Evolutionary conservation across 2,329 filamentous ascomycete species (phyloP).

Genomic region (Fusarium cicatricum): DNA sequence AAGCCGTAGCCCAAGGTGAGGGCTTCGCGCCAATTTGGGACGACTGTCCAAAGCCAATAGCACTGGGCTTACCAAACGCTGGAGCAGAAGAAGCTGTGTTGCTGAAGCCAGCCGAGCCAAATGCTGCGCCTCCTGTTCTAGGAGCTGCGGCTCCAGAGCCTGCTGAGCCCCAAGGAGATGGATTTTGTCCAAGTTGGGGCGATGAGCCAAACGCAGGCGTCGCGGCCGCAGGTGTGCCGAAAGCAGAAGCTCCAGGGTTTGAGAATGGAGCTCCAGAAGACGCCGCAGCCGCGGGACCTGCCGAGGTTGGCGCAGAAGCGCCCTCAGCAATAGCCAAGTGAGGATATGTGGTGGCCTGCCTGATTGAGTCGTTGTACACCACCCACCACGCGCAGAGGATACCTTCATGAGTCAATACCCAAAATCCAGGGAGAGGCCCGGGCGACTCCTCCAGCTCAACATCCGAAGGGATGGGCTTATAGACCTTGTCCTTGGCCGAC

Average conservation of each 20-base stretch:
- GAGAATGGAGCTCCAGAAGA: conserved; percentile 46
- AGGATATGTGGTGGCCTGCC: conserved; percentile 75
- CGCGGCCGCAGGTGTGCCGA: conserved; percentile 51
- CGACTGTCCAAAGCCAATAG: conserved; percentile 63
- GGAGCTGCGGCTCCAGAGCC: conserved; percentile 43
- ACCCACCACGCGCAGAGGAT: conserved; percentile 89
- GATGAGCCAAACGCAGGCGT: conserved; percentile 57
- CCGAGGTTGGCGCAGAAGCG: conserved; percentile 42
- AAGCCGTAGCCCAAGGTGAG: conserved; percentile 61
- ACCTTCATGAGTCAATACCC: conserved; percentile 89
- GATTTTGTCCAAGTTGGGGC: conserved; percentile 58
- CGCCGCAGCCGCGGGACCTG: conserved; percentile 40
- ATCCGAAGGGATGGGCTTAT: conserved; percentile 78
- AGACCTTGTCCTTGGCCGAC: conserved; percentile 81
- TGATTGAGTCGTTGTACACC: conserved; percentile 87
- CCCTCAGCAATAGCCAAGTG: conserved; percentile 66
- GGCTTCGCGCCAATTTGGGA: conserved; percentile 56
- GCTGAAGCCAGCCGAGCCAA: conserved; percentile 58
- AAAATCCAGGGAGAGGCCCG: conserved; percentile 81
- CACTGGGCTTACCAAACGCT: conserved; percentile 59
- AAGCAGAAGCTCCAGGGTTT: conserved; percentile 47
- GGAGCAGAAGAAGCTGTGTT: conserved; percentile 49
- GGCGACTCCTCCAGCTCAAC: conserved; percentile 81
- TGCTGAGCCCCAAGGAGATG: conserved; percentile 60
- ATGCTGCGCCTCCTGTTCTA: conserved; percentile 48